These are phyloP conservation scores for Skeletonema tropicum DNA, from an alignment of 108 stramenopile species.

Conservation along the genomic window DNA sequence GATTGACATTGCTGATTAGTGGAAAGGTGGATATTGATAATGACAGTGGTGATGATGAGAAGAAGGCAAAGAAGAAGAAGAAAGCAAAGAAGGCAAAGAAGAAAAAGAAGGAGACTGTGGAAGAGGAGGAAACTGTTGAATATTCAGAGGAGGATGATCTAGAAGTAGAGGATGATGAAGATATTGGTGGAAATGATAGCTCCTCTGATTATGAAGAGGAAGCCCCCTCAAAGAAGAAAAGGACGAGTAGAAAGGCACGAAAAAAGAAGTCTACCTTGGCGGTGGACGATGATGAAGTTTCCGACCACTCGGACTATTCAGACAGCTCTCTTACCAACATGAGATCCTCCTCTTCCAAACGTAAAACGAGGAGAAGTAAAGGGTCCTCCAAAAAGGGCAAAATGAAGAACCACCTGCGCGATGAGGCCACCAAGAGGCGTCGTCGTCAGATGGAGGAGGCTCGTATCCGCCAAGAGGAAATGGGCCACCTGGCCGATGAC, in stretches of 20 bases:
- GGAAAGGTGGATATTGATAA: slow-evolving; percentile 9
- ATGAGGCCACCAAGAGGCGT: slow-evolving; percentile 54
- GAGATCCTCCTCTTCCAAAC: slow-evolving; percentile 12
- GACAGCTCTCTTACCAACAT: slow-evolving; percentile 19
- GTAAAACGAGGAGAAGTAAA: slow-evolving; percentile 18
- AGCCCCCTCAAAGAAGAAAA: neutral
- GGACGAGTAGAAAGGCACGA: slow-evolving; percentile 1
- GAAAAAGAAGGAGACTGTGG: neutral
- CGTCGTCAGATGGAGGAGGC: slow-evolving; percentile 75
- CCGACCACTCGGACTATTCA: slow-evolving; percentile 22
- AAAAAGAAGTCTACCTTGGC: neutral
- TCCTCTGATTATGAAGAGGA: slow-evolving; percentile 27
- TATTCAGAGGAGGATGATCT: slow-evolving; percentile 4
- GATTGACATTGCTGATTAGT: slow-evolving; percentile 28
- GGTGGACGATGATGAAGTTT: slow-evolving; percentile 13
- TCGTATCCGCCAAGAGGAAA: slow-evolving; percentile 76
- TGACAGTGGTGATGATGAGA: neutral
- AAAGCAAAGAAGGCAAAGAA: neutral
- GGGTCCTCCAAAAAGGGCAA: slow-evolving; percentile 23
- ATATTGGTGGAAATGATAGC: slow-evolving; percentile 15
- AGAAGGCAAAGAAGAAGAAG: slow-evolving; percentile 4
- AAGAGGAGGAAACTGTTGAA: slow-evolving; percentile 8
- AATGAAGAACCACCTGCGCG: slow-evolving; percentile 52
- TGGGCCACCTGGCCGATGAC: slow-evolving; percentile 45
- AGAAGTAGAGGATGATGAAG: slow-evolving; percentile 7